These are phyloP conservation scores for Rubus parviflorus DNA, from an alignment of 306 rosid genomes.

Conservation along the genomic window DNA sequence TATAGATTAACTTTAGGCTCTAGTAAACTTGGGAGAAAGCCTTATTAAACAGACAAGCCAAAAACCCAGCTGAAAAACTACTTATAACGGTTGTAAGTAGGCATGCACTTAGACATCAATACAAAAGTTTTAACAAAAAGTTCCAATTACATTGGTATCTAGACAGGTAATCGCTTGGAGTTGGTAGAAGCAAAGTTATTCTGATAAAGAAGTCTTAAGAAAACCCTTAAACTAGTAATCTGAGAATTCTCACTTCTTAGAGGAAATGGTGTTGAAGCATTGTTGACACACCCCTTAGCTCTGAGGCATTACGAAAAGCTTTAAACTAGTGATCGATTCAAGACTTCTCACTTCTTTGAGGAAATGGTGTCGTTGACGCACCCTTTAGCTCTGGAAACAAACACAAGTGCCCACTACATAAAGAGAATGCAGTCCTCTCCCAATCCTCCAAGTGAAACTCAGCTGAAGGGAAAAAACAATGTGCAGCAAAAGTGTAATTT, in stretches of 20 bases:
- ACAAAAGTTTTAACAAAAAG: too few species aligned
- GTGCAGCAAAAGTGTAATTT: too few species aligned
- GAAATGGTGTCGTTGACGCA: not conserved
- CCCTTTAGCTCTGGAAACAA: constrained; percentile 5
- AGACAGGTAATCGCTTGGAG: too few species aligned
- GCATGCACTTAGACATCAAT: too few species aligned
- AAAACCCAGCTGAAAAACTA: too few species aligned
- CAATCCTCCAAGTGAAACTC: not conserved
- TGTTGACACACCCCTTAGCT: constrained; percentile 2
- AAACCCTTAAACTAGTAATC: too few species aligned
- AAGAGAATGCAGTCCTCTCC: not conserved
- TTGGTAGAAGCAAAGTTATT: too few species aligned
- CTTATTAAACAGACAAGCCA: too few species aligned
- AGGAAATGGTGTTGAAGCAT: not conserved
- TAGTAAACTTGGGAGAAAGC: too few species aligned
- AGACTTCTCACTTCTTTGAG: not conserved
- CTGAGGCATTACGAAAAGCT: not conserved
- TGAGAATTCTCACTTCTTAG: not conserved
- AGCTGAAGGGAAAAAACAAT: not conserved
- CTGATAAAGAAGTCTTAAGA: not conserved
- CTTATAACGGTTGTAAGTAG: too few species aligned
- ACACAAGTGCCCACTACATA: not conserved
- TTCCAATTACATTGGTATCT: too few species aligned
- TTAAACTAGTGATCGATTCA: not conserved
- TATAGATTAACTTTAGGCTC: too few species aligned